Base-by-base conservation (phyloP, 2,329 filamentous ascomycete species). In the Cordyceps tenuipes region DNA sequence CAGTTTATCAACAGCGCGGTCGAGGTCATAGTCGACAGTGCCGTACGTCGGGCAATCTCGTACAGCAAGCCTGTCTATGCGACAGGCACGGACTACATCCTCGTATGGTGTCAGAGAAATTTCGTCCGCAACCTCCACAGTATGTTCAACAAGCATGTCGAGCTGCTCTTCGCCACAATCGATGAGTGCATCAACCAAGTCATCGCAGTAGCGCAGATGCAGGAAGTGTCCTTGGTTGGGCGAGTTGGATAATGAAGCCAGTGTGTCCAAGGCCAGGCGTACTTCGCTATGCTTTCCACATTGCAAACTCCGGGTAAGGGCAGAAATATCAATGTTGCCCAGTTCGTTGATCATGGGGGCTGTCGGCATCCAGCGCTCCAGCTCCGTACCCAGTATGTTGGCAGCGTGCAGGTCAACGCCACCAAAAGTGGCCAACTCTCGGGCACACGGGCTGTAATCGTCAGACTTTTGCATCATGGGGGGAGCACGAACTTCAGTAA, bases 91-190 rank as follows among this genome's bases (percentile, higher is more conserved):
- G 23, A 91, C 77, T 2, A 96, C 82, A 63, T 97, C 92, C 71
- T 97, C 94, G 69, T 97, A 97, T 0, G 90, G 82, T 4, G 83
- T 84, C 41, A 99, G 78, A 63, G 90, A 83, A 65, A 97, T 87
- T 62, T 90, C 89, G 69, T 97, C 91, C 0, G 90, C 94, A 0
- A 96, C 86, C 68, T 96, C 91, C 5, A 85, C 84, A 1, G 91
- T 87, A 69, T 93, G 86, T 64, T 96, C 90, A 0, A 87, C 88
- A n/a, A 99, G 79, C 12, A 89, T 71, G 44, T 96, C 91, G 26
- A 93, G 77, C 70, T 97, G 91, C 13, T 92, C 88, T 71, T 97
- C 91, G 1, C 90, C 94, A 69, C 90, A 96, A 65, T 97, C 94
- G 39, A 97, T 78, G 56, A 99, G 75, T 0, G 89, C 88, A 62